Percentiles rank a stretch among this genome's conserved stretches.
These are phyloP conservation scores for Cryptomeria japonica DNA, from an alignment of 75 land plant species.

Conservation along the genomic window DNA sequence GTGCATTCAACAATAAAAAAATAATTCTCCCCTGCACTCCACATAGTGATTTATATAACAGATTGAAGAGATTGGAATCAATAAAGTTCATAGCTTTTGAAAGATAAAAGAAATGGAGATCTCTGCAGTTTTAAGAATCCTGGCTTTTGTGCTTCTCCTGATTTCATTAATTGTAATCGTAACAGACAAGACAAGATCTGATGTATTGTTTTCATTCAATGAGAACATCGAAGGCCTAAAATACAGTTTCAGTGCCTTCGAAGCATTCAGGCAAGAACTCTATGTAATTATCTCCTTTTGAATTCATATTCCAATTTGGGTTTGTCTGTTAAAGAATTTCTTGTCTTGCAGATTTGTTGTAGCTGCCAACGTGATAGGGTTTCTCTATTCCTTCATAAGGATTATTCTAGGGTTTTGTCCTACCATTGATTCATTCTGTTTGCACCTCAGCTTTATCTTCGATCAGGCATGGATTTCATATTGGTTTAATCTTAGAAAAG, in stretches of 20 bases:
- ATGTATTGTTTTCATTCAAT: neutral
- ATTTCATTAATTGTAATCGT: neutral
- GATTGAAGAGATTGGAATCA: neutral
- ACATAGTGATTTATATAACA: neutral
- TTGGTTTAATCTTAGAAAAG: no score
- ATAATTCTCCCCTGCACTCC: no score
- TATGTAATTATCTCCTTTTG: no score
- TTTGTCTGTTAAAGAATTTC: no score
- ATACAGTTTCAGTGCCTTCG: neutral
- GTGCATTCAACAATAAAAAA: no score
- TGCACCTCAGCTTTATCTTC: neutral
- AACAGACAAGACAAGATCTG: neutral
- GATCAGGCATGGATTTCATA: neutral
- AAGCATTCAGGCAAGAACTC: no score
- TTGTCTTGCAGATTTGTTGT: neutral
- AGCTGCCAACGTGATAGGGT: neutral
- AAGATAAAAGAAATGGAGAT: neutral
- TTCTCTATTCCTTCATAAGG: neutral
- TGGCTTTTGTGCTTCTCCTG: neutral
- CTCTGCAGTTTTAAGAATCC: neutral
- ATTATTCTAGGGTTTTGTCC: neutral
- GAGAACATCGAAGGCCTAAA: neutral
- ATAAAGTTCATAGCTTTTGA: neutral
- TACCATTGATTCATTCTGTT: no score
- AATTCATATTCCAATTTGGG: neutral